Conservation (phyloP, 1,284 basidiomycete species). For the Chalciporus sp. region DNA sequence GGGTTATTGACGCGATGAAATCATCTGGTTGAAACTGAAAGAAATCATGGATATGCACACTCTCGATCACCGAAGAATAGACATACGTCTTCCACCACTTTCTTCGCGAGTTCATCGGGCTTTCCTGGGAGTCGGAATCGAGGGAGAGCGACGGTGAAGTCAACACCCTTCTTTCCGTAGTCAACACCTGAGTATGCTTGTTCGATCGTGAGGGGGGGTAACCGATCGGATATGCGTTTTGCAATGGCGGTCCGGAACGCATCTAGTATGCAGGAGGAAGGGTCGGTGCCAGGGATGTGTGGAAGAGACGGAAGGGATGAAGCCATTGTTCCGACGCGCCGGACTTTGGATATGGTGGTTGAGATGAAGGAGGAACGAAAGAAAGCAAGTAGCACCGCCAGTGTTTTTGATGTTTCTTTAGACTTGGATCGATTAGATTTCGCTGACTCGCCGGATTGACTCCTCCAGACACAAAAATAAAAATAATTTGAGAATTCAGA, state of each 20-base stretch:
- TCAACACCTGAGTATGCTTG: conserved; percentile 86
- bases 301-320: conserved; percentile 30
- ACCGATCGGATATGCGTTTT: conserved; percentile 68
- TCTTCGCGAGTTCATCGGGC: conserved; percentile 75
- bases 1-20: conserved; percentile 65
- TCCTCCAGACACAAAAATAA: too few relatives aligned
- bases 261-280: conserved; percentile 75
- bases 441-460: not conserved
- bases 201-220: conserved; percentile 69
- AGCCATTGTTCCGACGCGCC: conserved; percentile 22
- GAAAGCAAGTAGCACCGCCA: conserved; percentile 10
- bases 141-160: conserved; percentile 92
- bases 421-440: conserved; percentile 5
- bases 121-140: conserved; percentile 89
- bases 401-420: not conserved
- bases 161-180: conserved; percentile 88
- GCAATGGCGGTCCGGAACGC: conserved; percentile 87
- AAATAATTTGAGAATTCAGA: not conserved
- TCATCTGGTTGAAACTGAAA: conserved; percentile 68
- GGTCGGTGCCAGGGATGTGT: conserved; percentile 66
- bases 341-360: not conserved
- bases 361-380: not conserved
- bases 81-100: conserved; percentile 75
- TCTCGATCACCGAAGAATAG: not conserved
- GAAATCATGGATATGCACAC: conserved; percentile 5